These are phyloP conservation scores for Termitomyces sp. DNA, from an alignment of 768 basidiomycete genomes.

Conservation along the genomic window DNA sequence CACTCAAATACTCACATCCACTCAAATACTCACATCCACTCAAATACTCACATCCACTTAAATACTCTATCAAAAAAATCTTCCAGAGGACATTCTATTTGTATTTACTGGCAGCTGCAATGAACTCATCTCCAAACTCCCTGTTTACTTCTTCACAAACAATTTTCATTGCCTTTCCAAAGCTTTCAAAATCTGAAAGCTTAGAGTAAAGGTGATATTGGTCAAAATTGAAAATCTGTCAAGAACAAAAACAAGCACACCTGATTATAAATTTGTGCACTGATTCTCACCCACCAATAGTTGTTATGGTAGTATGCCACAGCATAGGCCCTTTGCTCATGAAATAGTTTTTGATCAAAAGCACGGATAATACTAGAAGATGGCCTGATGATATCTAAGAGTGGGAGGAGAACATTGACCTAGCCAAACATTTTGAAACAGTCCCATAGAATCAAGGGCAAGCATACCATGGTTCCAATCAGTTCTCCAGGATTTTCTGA, in stretches of 20 bases:
- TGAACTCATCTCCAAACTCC: neutral
- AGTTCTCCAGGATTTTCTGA: conserved; percentile 36
- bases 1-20: too few relatives aligned
- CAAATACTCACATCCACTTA: too few relatives aligned
- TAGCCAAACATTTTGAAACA: neutral
- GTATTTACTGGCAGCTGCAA: too few relatives aligned
- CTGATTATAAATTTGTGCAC: conserved; percentile 38
- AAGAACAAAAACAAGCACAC: conserved; percentile 9
- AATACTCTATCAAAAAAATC: too few relatives aligned
- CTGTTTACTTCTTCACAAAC: neutral
- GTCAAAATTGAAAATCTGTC: neutral
- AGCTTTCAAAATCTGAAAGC: conserved; percentile 3
- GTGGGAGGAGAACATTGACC: conserved; percentile 18
- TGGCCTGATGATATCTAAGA: conserved; percentile 20
- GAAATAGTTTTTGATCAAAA: conserved; percentile 24
- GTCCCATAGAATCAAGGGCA: neutral
- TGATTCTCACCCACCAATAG: conserved; percentile 34
- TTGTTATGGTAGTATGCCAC: conserved; percentile 30
- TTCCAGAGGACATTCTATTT: too few relatives aligned
- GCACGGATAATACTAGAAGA: conserved; percentile 14
- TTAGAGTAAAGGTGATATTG: neutral
- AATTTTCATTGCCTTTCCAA: neutral
- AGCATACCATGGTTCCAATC: conserved; percentile 65
- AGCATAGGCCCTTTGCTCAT: conserved; percentile 25
- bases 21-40: too few relatives aligned